Conservation (phyloP, 1,284 basidiomycete genomes). For the Leccinum angustisporum region DNA sequence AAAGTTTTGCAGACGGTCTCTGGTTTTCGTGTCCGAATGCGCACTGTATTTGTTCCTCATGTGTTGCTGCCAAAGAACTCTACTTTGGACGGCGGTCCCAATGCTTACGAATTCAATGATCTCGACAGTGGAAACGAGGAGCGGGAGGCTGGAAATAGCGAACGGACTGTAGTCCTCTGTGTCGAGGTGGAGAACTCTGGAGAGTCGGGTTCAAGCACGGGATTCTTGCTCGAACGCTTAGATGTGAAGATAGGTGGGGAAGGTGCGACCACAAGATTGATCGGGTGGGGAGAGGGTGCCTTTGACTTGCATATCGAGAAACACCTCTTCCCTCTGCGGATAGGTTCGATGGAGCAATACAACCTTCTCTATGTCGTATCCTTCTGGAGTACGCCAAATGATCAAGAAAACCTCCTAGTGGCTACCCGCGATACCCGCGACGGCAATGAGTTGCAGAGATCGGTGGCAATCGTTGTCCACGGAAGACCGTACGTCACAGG, state of each 20-base stretch:
- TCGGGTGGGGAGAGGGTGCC: constrained; percentile 63
- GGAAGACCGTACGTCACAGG: constrained; percentile 59
- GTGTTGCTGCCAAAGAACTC: constrained; percentile 51
- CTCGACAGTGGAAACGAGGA: constrained; percentile 51
- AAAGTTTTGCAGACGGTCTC: constrained; percentile 74
- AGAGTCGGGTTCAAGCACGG: constrained; percentile 52
- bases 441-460: constrained; percentile 59
- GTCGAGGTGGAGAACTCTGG: constrained; percentile 82
- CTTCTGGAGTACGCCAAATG: constrained; percentile 65
- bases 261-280: constrained; percentile 66
- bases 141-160: constrained; percentile 71
- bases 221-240: constrained; percentile 73
- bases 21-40: constrained; percentile 85
- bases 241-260: constrained; percentile 75
- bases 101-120: constrained; percentile 41
- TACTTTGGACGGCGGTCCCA: constrained; percentile 17
- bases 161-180: constrained; percentile 81
- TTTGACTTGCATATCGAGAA: constrained; percentile 37
- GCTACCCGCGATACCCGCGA: constrained; percentile 20
- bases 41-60: constrained; percentile 84
- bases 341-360: constrained; percentile 74
- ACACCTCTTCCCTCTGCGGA: constrained; percentile 66
- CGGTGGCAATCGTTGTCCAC: constrained; percentile 75
- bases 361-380: constrained; percentile 85
- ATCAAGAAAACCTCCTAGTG: constrained; percentile 49